Evolutionary conservation across 352 stramenopile species (phyloP).

Genomic region (Pythium periplocum): DNA sequence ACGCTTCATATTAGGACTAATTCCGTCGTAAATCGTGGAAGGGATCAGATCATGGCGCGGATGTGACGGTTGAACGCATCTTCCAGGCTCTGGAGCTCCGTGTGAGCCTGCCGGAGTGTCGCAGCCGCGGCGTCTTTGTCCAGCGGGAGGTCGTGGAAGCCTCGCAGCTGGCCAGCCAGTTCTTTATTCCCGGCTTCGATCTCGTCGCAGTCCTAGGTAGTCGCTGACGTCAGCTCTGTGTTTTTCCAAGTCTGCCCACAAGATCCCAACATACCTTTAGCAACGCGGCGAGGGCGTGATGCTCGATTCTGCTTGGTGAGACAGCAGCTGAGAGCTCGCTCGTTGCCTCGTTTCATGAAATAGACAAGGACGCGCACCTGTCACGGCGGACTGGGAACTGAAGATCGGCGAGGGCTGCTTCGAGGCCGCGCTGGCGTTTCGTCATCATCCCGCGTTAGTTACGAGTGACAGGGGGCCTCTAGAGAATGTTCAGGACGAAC

Average conservation of each 20-base stretch:
- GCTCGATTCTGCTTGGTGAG: slow-evolving; percentile 21
- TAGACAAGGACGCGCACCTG: slow-evolving; percentile 8
- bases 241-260: too few species aligned
- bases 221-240: too few species aligned
- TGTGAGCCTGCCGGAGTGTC: slow-evolving; percentile 23
- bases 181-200: slow-evolving; percentile 25
- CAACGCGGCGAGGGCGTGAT: slow-evolving; percentile 23
- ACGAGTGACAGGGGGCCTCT: too few species aligned
- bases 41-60: slow-evolving; percentile 29
- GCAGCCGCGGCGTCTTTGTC: slow-evolving; percentile 30
- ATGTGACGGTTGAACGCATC: slow-evolving; percentile 47
- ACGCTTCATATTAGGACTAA: too few species aligned
- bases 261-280: slow-evolving; percentile 14
- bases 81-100: slow-evolving; percentile 34
- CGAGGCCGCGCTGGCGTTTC: slow-evolving; percentile 8
- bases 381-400: slow-evolving; percentile 16
- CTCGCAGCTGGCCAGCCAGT: slow-evolving; percentile 22
- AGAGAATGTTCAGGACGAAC: slow-evolving; percentile 11
- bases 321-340: neutral
- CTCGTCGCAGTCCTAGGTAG: slow-evolving; percentile 25
- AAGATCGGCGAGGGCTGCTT: slow-evolving; percentile 16
- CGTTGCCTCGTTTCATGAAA: neutral
- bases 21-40: too few species aligned
- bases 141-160: slow-evolving; percentile 35
- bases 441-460: too few species aligned